Evolutionary conservation across 345 rosid genomes (phyloP), one percentile per base, ranked within the genome.

Genomic region (Citrus hindsii): DNA sequence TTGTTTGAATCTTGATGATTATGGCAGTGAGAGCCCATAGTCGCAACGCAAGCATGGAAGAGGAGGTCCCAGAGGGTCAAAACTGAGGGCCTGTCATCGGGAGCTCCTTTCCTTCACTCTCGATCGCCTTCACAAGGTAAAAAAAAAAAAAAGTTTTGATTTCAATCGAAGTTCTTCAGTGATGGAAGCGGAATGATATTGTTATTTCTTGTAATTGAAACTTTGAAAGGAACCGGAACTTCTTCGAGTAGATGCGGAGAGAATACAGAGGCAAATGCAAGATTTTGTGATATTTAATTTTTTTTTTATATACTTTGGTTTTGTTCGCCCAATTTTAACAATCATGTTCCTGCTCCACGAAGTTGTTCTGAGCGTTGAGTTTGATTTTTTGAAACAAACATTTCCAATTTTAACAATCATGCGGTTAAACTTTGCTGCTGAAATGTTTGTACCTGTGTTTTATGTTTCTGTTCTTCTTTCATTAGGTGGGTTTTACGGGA

Each of bases 261-360:
- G 98, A 77, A 90, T 94, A 70, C 97, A 92, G 86, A 91, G 92
- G 90, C 97, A 96, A 86, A 96, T 92, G 99, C 99, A 92, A 85
- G 99, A 92, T 30, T 30, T 30, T 30, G 32, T 30, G 32, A 30
- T 30, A 30, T 30, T 30, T 30, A 30, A 30, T 30, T 30, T 30
- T 30, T 30, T 30, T 30, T 30, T 2, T 30, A 30, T 30, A 30
- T 30, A 30, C 32, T 30, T 30, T 30, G 32, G 32, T 30, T 30
- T 30, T 30, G 32, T 3, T 30, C 32, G 3, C 32, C 32, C 32
- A 30, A 30, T 30, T 30, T 30, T 30, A 30, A 30, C 32, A 30
- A 30, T 2, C 32, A 30, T 30, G 32, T 30, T 30, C 32, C 32
- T 30, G 32, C 32, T 30, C 32, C 32, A 30, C 32, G 32, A 30